Base-by-base conservation (phyloP, 2,329 filamentous ascomycete genomes). In the Botryotinia calthae region DNA sequence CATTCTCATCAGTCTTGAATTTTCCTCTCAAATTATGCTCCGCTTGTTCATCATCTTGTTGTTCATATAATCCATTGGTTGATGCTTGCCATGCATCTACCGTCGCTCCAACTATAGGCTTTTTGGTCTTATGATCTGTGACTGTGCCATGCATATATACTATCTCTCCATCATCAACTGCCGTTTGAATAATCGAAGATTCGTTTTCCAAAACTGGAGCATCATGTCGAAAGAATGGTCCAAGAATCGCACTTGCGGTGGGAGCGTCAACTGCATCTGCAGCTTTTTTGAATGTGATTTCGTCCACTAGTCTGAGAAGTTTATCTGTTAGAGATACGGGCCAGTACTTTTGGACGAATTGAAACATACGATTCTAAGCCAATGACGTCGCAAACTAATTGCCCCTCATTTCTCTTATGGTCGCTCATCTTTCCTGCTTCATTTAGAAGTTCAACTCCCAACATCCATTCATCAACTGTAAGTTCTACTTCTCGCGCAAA, bases 1-100 rank as follows among this genome's bases (percentile, higher is more conserved):
- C 88, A 72, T 89, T 84, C 40, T 82, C 82, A 73, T 87, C 87
- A 0, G 89, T 90, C 70, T 82, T 86, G 76, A 91, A 90, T 72
- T 86, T 87, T 3, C 89, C 89, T n/a, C 89, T 83, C 34, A 91
- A 81, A 75, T 91, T 91, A 78, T 85, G 86, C 70, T 91, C 89
- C 8, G 84, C 83, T 79, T 91, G 89, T 8, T 87, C 80, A 0
- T 85, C 82, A 74, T 91, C 89, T 79, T 91, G 89, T 80, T 90
- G 88, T 80, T 90, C 88, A 73, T 87, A 87, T 67, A 86, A 73
- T 8, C 82, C 76, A 75, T 91, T 91, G 1, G 89, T 89, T 1
- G 86, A 87, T 1, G 88, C 88, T 78, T 91, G 86, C 89, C 89
- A 91, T n/a, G 89, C 84, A 79, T 91, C 88, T 10, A 91, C 82